Conservation (phyloP, 2,329 filamentous ascomycete genomes). For the Cladosporium austrohemisphaericum region DNA sequence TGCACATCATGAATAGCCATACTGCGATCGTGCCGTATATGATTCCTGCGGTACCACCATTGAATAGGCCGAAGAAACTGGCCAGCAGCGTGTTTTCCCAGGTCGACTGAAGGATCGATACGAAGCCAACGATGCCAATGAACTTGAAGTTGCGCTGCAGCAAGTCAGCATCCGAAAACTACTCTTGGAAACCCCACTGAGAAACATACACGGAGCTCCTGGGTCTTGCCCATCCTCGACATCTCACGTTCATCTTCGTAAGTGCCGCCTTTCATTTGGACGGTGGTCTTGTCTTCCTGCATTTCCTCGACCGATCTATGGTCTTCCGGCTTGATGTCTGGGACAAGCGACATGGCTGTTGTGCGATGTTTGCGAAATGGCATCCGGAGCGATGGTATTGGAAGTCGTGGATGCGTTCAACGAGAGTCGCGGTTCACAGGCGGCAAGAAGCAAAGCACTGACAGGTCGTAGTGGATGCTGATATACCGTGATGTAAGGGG, state of each 20-base stretch:
- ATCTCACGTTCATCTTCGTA: slow-evolving; percentile 42
- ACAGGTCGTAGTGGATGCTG: slow-evolving; percentile 7
- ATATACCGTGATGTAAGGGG: slow-evolving; percentile 9
- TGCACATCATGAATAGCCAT: slow-evolving; percentile 32
- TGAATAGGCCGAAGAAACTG: slow-evolving; percentile 30
- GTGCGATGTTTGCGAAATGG: slow-evolving; percentile 1
- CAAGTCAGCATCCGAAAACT: slow-evolving; percentile 7
- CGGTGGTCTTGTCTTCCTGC: slow-evolving; percentile 20
- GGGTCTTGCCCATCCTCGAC: slow-evolving; percentile 49
- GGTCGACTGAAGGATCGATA: slow-evolving; percentile 51
- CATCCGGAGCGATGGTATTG: neutral
- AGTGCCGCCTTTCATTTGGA: slow-evolving; percentile 29
- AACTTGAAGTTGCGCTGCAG: slow-evolving; percentile 49
- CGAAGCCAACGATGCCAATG: slow-evolving; percentile 50
- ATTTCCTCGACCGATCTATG: slow-evolving; percentile 24
- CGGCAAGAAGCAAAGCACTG: slow-evolving; percentile 7
- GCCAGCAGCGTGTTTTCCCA: slow-evolving; percentile 51
- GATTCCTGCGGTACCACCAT: slow-evolving; percentile 29
- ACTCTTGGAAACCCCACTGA: neutral
- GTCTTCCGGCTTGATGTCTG: slow-evolving; percentile 23
- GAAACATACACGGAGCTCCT: slow-evolving; percentile 42
- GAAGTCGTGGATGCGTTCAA: neutral
- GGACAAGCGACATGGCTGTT: slow-evolving; percentile 16
- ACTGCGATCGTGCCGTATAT: slow-evolving; percentile 33
- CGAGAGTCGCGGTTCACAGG: neutral